These are phyloP conservation scores for Saccharum spontaneum DNA, from an alignment of 176 grass and related monocot species.

Conservation along the genomic window DNA sequence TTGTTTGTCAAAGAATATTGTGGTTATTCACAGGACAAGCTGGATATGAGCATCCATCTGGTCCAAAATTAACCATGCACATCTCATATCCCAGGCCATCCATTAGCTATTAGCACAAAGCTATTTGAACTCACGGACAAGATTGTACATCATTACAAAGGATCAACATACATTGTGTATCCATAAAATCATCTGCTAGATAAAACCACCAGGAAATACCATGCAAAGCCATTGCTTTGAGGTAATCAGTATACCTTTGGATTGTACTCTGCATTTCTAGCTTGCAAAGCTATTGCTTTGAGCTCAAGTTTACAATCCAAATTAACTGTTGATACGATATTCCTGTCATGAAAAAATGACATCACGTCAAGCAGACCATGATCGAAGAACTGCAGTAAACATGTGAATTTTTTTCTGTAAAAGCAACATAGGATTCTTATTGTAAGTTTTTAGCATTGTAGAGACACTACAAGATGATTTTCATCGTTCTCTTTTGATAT, in stretches of 20 bases:
- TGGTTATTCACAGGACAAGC: not conserved
- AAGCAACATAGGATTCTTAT: not conserved
- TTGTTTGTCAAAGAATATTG: not conserved
- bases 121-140: not conserved
- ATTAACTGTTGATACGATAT: constrained; percentile 97
- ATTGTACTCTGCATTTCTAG: constrained; percentile 95
- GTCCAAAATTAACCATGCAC: not conserved
- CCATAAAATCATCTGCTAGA: not conserved
- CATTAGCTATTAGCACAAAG: not conserved
- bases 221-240: not conserved
- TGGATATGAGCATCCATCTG: not conserved
- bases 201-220: not conserved
- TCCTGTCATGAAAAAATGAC: constrained; percentile 50
- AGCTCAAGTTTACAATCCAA: constrained; percentile 96
- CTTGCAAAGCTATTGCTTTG: constrained; percentile 93
- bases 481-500: not conserved
- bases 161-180: not conserved
- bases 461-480: not conserved
- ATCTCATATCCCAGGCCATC: not conserved
- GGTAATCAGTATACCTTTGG: constrained; percentile 63
- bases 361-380: not conserved
- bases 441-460: not conserved
- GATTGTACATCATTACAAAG: not conserved
- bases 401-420: not conserved
- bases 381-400: not conserved